Evolutionary conservation across 2,329 filamentous ascomycete genomes (phyloP).

Genomic region (Stenocarpella maydis): DNA sequence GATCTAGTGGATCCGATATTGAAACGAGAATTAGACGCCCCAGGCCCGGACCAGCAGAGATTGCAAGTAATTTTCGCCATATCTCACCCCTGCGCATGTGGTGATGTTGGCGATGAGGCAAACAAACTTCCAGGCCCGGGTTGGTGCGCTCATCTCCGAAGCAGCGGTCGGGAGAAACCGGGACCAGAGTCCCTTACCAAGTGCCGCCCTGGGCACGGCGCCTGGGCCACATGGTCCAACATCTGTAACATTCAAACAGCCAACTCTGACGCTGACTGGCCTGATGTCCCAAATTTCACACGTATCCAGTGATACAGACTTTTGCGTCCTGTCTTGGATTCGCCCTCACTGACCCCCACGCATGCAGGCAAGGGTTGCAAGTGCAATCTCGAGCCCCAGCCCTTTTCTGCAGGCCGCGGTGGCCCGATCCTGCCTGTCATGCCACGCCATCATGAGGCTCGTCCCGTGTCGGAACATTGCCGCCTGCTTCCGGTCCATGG

Average conservation of each 20-base stretch:
- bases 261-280: slow-evolving; percentile 26
- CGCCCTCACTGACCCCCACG: slow-evolving; percentile 14
- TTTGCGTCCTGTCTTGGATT: slow-evolving; percentile 3
- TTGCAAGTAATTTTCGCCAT: slow-evolving; percentile 24
- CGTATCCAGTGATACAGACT: not conserved
- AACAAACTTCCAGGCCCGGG: slow-evolving; percentile 7
- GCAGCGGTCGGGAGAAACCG: slow-evolving; percentile 31
- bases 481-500: slow-evolving; percentile 12
- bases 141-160: slow-evolving; percentile 33
- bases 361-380: slow-evolving; percentile 6
- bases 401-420: slow-evolving; percentile 25
- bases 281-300: slow-evolving; percentile 19
- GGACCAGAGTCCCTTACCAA: not conserved
- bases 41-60: not conserved
- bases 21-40: not conserved
- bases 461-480: slow-evolving; percentile 29
- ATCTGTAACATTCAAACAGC: slow-evolving; percentile 23
- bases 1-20: not conserved
- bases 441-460: slow-evolving; percentile 31
- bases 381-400: slow-evolving; percentile 17
- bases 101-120: slow-evolving; percentile 5
- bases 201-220: slow-evolving; percentile 17
- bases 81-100: slow-evolving; percentile 10
- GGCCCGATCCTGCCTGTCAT: slow-evolving; percentile 33
- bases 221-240: slow-evolving; percentile 33